Conservation (phyloP, 2,329 filamentous ascomycete species). For the Verruconis gallopava region DNA sequence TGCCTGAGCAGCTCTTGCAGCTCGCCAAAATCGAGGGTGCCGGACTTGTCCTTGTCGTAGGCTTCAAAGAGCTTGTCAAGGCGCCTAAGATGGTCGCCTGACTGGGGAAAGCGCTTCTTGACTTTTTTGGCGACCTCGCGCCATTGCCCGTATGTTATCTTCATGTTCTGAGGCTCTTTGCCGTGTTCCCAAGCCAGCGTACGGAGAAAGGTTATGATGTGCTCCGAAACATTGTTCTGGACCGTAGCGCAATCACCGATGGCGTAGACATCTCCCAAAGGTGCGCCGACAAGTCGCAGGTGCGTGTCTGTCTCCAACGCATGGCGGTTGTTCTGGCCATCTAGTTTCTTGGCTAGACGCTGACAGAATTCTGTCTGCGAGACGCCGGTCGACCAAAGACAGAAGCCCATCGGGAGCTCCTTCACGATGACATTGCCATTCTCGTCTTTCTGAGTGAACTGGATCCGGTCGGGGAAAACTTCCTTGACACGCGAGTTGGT, state of each 20-base stretch:
- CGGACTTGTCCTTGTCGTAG: conserved; percentile 87
- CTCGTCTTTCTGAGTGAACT: conserved; percentile 72
- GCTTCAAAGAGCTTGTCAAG: conserved; percentile 82
- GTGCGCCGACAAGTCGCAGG: conserved; percentile 75
- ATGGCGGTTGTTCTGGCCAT: conserved; percentile 72
- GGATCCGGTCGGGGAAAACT: conserved; percentile 67
- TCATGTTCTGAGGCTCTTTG: conserved; percentile 75
- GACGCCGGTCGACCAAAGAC: conserved; percentile 94
- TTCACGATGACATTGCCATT: conserved; percentile 69
- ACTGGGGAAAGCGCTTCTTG: conserved; percentile 81
- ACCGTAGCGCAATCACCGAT: conserved; percentile 94
- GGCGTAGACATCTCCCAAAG: conserved; percentile 87
- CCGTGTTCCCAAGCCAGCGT: conserved; percentile 85
- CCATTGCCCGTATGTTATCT: conserved; percentile 83
- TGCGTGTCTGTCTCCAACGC: conserved; percentile 92
- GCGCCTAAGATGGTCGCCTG: conserved; percentile 70
- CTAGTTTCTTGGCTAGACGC: conserved; percentile 62
- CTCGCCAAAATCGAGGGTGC: conserved; percentile 89
- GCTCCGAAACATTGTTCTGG: conserved; percentile 90
- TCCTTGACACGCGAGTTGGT: conserved; percentile 91
- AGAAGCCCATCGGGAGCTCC: conserved; percentile 91
- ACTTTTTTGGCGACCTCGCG: conserved; percentile 70
- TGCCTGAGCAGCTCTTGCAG: conserved; percentile 76
- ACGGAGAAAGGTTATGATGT: conserved; percentile 81
- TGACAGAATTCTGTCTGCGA: conserved; percentile 70